Base-by-base conservation (phyloP, 2,329 filamentous ascomycete genomes). In the Fusarium zealandicum region DNA sequence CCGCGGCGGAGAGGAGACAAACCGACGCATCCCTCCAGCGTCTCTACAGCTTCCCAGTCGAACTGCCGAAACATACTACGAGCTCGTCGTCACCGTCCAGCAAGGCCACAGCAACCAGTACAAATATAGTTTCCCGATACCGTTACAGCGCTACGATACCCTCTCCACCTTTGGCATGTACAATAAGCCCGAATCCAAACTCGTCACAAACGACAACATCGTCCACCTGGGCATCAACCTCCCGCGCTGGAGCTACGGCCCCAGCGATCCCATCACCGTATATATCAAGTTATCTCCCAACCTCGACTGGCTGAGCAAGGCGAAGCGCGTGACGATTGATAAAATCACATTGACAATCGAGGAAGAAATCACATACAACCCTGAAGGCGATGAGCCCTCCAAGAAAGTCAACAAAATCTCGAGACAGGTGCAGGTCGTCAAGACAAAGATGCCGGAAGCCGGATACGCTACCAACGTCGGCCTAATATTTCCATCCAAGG, bases 81-180 rank as follows among this genome's bases (percentile, higher is more conserved):
- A 99, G 77, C 83, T 99, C 58, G 92, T 98, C 50, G 95, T 99
- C 44, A 96, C 90, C 44, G 89, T 99, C 17, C 93, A 98, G 71
- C 93, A 98, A 75, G 92, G 93, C 3, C 88, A 89, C 65, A 86
- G 86, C 66, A 86, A 90, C 57, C 92, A 97, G 76, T 92, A 90
- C 75, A 96, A 96, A 75, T 95, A 96, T 75, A 81, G 87, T 5
- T 97, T 97, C 66, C 91, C 95, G 1, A 90, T 98, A 32, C 93
- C 93, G 1, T 85, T 99, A 65, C 87, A 91, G 64, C 84, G 95
- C 70, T 99, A 98, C 78, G 95, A 99, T 74, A 99, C 93, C 1
- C 80, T 99, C 41, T 97, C 93, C 35, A 98, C 95, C 2, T 99
- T 99, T 77, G 95, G 95, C 75, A 98, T 98, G 95, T 99, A 98